Evolutionary conservation across 768 basidiomycete genomes (phyloP), one percentile per base, ranked within the genome.

Genomic region (Gymnopilus junonius): DNA sequence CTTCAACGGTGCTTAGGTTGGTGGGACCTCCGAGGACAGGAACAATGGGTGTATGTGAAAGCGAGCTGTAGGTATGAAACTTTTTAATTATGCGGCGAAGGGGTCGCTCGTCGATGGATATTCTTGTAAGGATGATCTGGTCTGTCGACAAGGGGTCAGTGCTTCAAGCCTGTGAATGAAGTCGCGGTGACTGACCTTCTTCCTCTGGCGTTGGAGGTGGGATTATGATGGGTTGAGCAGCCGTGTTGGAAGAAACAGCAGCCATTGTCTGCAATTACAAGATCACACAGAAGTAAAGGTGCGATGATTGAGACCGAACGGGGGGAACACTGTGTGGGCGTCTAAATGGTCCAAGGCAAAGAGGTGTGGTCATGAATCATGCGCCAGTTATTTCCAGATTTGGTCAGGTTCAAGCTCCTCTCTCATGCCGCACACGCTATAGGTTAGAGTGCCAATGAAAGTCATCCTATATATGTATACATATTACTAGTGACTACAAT

Each of bases 41-140:
- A 23, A 82, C 74, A 20, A 82, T 66, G 6, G 85, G 79, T 17
- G 82, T 67, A 72, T 87, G 80, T 17, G 86, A 83, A 4, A 87
- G 77, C 4, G 86, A 80, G 17, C 87, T 82, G 67, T 93, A 93
- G 63, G 78, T 83, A 78, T 92, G 89, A 72, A 93, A 94, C 73
- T 90, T 91, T 78, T 92, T 92, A 61, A 92, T 86, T 34, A 94
- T 85, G 45, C 92, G 87, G 37, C 89, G 86, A 27, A 95, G 80
- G 23, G 87, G 86, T 14, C 91, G 86, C 75, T 94, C 92, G 67
- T 94, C 92, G 71, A 93, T 90, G 20, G 87, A 88, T 65, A 94
- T 93, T 56, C 93, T 86, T 1, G 89, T 83, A 70, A 91, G 87
- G 51, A 93, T 92, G 67, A 94, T 87, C 58, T 85, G 83, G 77